Conservation (phyloP, 1,284 basidiomycete species). For the Apiotrichum laibachii region DNA sequence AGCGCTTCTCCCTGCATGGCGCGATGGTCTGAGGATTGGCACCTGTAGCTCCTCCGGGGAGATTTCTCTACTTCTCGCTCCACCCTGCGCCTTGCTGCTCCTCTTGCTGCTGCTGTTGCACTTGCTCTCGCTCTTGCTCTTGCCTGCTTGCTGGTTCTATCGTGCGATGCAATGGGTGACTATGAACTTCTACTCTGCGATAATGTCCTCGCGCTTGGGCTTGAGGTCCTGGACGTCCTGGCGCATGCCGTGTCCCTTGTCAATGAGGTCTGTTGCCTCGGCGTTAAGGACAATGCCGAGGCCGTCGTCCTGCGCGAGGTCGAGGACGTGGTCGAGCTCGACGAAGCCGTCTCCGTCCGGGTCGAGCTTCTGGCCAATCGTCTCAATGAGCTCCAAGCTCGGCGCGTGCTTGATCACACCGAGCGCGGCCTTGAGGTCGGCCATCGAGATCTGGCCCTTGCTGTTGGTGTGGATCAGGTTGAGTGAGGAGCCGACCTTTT, state of each 20-base stretch:
- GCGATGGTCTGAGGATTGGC: too few species aligned
- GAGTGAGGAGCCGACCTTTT: constrained; percentile 81
- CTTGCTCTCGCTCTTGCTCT: too few species aligned
- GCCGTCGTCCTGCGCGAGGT: constrained; percentile 51
- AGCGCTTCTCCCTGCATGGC: too few species aligned
- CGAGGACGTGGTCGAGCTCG: constrained; percentile 52
- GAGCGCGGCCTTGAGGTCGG: constrained; percentile 85
- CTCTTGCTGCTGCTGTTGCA: too few species aligned
- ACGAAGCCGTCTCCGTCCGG: constrained; percentile 95
- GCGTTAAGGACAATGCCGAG: constrained; percentile 46
- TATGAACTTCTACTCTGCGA: constrained; percentile 35
- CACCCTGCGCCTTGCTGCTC: too few species aligned
- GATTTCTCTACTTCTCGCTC: too few species aligned
- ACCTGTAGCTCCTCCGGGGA: too few species aligned
- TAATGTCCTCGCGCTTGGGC: constrained; percentile 51
- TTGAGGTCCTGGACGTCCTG: constrained; percentile 46
- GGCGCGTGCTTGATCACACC: constrained; percentile 92
- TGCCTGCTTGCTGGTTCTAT: too few species aligned
- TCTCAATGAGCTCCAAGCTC: constrained; percentile 83
- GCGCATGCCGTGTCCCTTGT: constrained; percentile 48
- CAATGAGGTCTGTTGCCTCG: constrained; percentile 43
- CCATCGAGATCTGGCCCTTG: constrained; percentile 85
- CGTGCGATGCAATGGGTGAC: too few species aligned
- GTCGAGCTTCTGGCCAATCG: constrained; percentile 89
- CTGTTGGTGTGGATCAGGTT: constrained; percentile 92